phyloP scores from a whole-genome alignment of 78 protist genomes.

The Emiliania huxleyi region DNA sequence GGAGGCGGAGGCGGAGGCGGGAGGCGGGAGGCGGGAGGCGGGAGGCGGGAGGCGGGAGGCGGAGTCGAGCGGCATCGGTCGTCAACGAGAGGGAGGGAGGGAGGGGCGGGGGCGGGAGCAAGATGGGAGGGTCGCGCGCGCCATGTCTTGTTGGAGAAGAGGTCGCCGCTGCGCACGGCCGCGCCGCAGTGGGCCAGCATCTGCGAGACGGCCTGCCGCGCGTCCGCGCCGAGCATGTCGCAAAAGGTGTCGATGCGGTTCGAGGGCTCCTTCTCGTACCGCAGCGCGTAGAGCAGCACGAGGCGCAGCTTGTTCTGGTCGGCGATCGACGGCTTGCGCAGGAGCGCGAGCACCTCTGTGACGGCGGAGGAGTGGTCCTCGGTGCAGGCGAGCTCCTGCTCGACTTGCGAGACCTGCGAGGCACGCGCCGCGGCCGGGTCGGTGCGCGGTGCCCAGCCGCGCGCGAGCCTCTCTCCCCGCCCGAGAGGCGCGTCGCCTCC shows the following conservation, averaged over 20 bases:
- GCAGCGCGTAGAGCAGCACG: constrained; percentile 78
- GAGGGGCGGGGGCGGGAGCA: no score
- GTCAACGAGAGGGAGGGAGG: no score
- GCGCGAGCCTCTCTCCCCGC: neutral
- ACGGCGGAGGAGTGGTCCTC: constrained; percentile 47
- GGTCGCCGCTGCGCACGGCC: constrained; percentile 60
- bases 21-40: no score
- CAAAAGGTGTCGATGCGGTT: neutral
- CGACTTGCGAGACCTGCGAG: constrained; percentile 46
- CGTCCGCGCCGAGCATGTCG: neutral
- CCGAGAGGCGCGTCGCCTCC: constrained; percentile 72
- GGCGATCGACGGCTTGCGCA: constrained; percentile 8
- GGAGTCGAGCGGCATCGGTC: no score
- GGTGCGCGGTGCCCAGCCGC: no score
- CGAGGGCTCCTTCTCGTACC: constrained; percentile 67
- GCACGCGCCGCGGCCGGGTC: no score
- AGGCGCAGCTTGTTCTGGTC: constrained; percentile 68
- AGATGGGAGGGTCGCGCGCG: neutral
- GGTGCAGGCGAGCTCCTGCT: constrained; percentile 88
- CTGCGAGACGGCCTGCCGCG: neutral
- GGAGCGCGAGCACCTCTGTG: neutral
- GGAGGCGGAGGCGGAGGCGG: no score
- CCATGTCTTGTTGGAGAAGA: constrained; percentile 67
- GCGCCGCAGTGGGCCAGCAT: constrained; percentile 78
- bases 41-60: no score